These are phyloP conservation scores for Heritiera fomes DNA, from an alignment of 345 rosid genomes.

Conservation along the genomic window DNA sequence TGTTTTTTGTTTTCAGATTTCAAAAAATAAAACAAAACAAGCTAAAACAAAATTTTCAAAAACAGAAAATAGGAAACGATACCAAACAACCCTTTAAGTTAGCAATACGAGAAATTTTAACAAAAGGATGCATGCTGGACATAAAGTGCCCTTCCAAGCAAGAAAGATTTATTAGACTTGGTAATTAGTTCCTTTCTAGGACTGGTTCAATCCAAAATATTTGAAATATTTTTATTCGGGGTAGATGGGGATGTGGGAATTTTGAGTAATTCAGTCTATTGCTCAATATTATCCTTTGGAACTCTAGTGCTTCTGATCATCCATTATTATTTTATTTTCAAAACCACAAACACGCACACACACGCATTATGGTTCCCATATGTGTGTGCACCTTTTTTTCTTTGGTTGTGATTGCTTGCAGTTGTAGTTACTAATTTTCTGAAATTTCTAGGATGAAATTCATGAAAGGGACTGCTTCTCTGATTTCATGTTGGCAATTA, in stretches of 20 bases:
- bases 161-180: constrained; percentile 3
- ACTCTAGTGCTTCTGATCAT: background rate
- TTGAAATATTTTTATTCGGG: background rate
- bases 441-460: constrained; percentile 78
- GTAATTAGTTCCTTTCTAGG: background rate
- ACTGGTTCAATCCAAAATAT: background rate
- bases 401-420: constrained; percentile 22
- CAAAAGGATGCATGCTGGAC: background rate
- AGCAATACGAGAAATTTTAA: background rate
- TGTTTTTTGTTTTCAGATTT: too few relatives aligned
- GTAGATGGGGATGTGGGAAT: background rate
- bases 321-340: constrained; percentile 2
- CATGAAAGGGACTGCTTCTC: constrained; percentile 96
- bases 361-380: background rate
- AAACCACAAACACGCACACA: background rate
- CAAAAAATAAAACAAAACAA: too few relatives aligned
- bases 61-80: too few relatives aligned
- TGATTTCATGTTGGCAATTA: constrained; percentile 88
- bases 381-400: background rate
- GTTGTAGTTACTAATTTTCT: constrained; percentile 33
- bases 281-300: background rate
- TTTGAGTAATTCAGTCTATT: background rate
- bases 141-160: background rate
- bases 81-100: background rate
- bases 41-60: too few relatives aligned